Evolutionary conservation across 2,329 filamentous ascomycete genomes (phyloP).

Genomic region (Microsporum audouinii): DNA sequence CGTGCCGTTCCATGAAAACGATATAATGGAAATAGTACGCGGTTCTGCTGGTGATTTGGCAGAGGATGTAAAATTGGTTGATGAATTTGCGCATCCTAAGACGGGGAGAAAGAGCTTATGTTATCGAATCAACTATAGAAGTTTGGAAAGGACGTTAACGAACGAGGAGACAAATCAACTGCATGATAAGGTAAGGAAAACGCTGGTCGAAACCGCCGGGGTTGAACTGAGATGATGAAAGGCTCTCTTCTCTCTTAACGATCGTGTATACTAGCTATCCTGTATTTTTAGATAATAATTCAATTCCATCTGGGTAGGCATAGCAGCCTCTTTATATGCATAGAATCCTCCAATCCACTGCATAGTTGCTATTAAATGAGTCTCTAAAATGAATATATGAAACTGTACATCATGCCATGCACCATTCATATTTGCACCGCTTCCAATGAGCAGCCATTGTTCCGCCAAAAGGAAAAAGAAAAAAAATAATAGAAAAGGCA

Average conservation of each 20-base stretch:
- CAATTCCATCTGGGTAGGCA: neutral
- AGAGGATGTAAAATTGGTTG: slow-evolving; percentile 74
- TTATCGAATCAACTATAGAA: slow-evolving; percentile 89
- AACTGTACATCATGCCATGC: neutral
- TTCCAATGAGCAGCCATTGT: neutral
- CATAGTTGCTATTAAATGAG: neutral
- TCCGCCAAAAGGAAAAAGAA: neutral
- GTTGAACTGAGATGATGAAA: slow-evolving; percentile 59
- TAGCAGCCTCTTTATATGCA: neutral
- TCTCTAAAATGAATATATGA: neutral
- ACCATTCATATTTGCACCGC: neutral
- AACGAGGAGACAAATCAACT: slow-evolving; percentile 67
- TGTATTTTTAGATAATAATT: slow-evolving; percentile 1
- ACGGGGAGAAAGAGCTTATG: slow-evolving; percentile 73
- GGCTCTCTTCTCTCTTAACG: neutral
- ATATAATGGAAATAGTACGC: slow-evolving; percentile 91
- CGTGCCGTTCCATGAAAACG: slow-evolving; percentile 72
- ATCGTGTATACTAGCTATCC: neutral
- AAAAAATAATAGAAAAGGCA: neutral
- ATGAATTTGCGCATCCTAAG: slow-evolving; percentile 81
- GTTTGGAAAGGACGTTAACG: slow-evolving; percentile 78
- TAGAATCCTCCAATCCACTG: neutral
- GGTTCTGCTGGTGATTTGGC: slow-evolving; percentile 70
- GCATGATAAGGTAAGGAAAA: slow-evolving; percentile 55
- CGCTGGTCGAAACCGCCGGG: slow-evolving; percentile 58